phyloP scores from a whole-genome alignment of 116 monocot genomes.

The Thalassia testudinum region DNA sequence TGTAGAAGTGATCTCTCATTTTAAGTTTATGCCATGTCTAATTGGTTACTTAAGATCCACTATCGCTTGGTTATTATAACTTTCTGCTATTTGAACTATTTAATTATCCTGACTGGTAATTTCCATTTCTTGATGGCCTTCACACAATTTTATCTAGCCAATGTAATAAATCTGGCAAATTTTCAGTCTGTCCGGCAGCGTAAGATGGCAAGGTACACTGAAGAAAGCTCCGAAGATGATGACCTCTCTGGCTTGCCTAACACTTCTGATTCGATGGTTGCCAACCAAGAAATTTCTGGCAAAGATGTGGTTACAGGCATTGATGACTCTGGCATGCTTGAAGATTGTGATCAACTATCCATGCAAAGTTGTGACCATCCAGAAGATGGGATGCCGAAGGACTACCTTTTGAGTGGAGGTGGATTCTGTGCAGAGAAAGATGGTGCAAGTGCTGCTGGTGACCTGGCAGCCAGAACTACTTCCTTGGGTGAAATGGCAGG shows the following conservation, averaged over 20 bases:
- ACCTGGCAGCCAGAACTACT: constrained; percentile 5
- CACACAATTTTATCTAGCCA: too few species aligned
- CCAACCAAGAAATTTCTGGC: not conserved
- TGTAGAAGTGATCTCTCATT: too few species aligned
- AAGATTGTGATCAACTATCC: not conserved
- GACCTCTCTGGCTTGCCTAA: not conserved
- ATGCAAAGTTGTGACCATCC: not conserved
- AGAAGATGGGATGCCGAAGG: constrained; percentile 1
- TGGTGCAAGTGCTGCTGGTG: too few species aligned
- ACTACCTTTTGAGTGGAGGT: constrained; percentile 47
- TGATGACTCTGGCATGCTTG: not conserved
- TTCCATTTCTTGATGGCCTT: too few species aligned
- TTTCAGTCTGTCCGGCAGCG: constrained; percentile 42
- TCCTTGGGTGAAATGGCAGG: not conserved
- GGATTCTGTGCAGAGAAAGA: constrained; percentile 60
- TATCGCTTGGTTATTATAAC: too few species aligned
- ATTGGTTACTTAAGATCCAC: too few species aligned
- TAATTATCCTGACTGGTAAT: too few species aligned
- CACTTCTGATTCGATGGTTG: not conserved
- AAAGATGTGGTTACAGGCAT: not conserved
- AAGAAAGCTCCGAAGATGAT: constrained; percentile 15
- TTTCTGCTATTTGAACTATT: too few species aligned
- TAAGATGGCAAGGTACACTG: constrained; percentile 39
- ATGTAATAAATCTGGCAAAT: too few species aligned
- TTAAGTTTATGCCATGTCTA: too few species aligned